Evolutionary conservation across 306 rosid genomes (phyloP), one percentile per base, ranked within the genome.

Genomic region (Lagenaria siceraria): DNA sequence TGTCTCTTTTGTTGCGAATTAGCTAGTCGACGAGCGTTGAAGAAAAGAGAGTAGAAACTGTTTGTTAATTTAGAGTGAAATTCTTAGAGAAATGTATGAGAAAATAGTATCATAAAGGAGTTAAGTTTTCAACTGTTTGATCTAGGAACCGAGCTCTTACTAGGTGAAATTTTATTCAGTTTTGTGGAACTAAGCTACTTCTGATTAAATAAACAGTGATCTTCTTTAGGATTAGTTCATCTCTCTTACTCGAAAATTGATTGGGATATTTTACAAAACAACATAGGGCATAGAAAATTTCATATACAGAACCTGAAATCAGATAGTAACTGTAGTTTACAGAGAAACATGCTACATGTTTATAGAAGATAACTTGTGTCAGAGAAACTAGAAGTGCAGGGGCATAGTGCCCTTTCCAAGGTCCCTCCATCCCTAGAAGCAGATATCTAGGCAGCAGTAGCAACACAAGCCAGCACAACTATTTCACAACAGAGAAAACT

Each of bases 381-480:
- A 73, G 43, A 51, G 27, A 31, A 73, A 73, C 62, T 29, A 52
- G 60, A 17, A 72, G 59, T 48, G 15, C 15, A 48, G 55, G 36
- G 59, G 42, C 40, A 29, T 18, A 51, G 29, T 51, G 46, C 31
- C 8, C 1, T 51, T 73, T 52, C 27, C 77, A 31, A 52, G 62
- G 62, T 18, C 36, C 55, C 9, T 52, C 77, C 77, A 55, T 54
- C 24, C 36, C 46, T 56, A 79, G 80, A 86, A 83, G 85, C 89
- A 86, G 78, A 86, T 79, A 71, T 86, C 85, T 81, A 86, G 76
- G 78, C 89, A 86, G 73, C 89, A 83, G 78, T 77, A 81, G 75
- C 87, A 83, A 74, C 89, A 83, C 83, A 54, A 33, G 79, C 85
- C 89, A 73, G 87, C 87, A 53, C 82, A 79, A 75, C 89, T 83